These are phyloP conservation scores for Acmispon strigosus DNA, from an alignment of 306 rosid species.

Conservation along the genomic window DNA sequence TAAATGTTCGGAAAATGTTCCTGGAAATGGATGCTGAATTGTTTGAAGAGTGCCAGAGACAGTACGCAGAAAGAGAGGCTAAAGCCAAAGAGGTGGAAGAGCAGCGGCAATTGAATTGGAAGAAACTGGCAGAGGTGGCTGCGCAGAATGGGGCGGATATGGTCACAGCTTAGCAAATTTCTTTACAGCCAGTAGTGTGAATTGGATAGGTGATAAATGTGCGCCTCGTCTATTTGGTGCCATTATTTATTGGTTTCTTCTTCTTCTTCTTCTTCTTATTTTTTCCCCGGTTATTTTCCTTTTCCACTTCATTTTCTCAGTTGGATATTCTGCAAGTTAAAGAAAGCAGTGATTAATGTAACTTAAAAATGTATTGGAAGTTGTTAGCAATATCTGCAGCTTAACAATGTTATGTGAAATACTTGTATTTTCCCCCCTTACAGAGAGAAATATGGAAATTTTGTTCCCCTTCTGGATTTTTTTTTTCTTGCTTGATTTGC, in stretches of 20 bases:
- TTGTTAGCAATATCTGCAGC: slow-evolving; percentile 44
- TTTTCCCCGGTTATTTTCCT: slow-evolving; percentile 13
- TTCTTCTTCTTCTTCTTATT: slow-evolving; percentile 4
- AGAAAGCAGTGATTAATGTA: slow-evolving; percentile 55
- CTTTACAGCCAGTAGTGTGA: slow-evolving; percentile 16
- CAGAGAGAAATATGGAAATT: slow-evolving; percentile 13
- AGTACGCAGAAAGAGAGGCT: slow-evolving; percentile 54
- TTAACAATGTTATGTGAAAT: slow-evolving; percentile 53
- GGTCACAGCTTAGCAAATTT: slow-evolving; percentile 40
- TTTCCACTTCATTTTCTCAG: slow-evolving; percentile 28
- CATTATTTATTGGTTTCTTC: slow-evolving; percentile 35
- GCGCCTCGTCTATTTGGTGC: slow-evolving; percentile 43
- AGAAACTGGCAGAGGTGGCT: slow-evolving; percentile 76
- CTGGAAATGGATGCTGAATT: slow-evolving; percentile 85
- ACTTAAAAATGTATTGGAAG: slow-evolving; percentile 38
- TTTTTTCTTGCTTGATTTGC: neutral
- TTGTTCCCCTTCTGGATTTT: neutral
- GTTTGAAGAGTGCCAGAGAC: slow-evolving; percentile 85
- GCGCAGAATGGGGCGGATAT: slow-evolving; percentile 52
- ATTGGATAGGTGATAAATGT: slow-evolving; percentile 26
- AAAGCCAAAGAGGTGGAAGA: slow-evolving; percentile 64
- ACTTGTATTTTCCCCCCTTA: slow-evolving; percentile 23
- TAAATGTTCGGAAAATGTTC: slow-evolving; percentile 86
- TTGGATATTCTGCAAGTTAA: slow-evolving; percentile 38
- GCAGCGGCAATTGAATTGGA: slow-evolving; percentile 76